Base-by-base conservation (phyloP, 2,329 filamentous ascomycete species). In the Exophiala mesophila region DNA sequence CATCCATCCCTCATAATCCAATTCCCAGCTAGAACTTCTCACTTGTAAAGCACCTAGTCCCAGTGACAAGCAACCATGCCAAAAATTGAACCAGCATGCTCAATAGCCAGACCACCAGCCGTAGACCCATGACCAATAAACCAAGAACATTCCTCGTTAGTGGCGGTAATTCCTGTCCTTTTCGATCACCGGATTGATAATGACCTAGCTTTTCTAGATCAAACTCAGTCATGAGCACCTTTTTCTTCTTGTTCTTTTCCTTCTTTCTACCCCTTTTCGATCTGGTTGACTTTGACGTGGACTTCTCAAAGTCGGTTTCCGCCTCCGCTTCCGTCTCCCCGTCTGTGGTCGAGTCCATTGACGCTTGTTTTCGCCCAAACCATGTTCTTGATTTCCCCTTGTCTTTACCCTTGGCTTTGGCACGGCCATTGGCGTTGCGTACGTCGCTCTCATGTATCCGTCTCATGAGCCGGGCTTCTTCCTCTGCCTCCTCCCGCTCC, bases 141-240 rank as follows among this genome's bases (percentile, higher is more conserved):
- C 58, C 55, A n/a, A 71, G 46, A 10, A 62, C 36, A 4, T 53
- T 55, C 18, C 66, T 58, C 26, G 61, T 62, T 15, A 61, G 34
- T 2, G 59, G 57, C 4, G 68, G 68, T 5, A 70, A 40, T 31
- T 69, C 61, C 47, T 69, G 47, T 2, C 64, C 64, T 34, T 64
- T 58, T 5, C 62, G 57, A 13, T 60, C 62, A 10, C 60, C 55
- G n/a, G 46, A 47, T 15, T 60, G 62, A 43, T 66, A 68, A 5
- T 60, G 61, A 9, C 65, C 65, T 23, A 71, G 67, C 29, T 63
- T 66, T 34, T 69, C 68, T 6, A 70, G 57, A 50, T 71, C 67
- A 33, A 70, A 66, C 41, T 71, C 67, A 32, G 67, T 62, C 28
- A 67, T 51, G 3, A 63, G 50, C 32, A 66, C 55, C 42, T 64